phyloP scores from a whole-genome alignment of 257 asterid genomes.

The Solanum gracilifrons region DNA sequence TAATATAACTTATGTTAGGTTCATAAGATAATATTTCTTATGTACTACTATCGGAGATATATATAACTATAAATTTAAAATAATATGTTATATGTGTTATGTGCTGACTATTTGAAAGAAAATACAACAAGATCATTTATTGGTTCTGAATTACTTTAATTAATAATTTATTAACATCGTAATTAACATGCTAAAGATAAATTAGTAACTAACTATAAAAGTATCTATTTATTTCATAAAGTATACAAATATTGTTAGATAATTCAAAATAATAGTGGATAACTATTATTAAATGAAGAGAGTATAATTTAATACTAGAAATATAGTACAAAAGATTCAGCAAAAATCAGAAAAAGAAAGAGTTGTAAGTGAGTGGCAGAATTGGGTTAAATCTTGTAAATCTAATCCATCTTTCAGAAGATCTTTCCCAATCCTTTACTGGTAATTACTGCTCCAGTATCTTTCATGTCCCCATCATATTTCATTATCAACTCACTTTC shows the following conservation, averaged over 20 bases:
- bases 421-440: not conserved
- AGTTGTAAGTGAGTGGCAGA: not conserved
- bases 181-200: not conserved
- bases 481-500: not conserved
- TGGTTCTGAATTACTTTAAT: not conserved
- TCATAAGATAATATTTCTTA: not conserved
- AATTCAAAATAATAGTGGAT: no score
- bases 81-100: not conserved
- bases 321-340: constrained; percentile 1
- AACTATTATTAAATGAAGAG: no score
- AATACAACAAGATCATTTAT: not conserved
- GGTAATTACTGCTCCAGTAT: not conserved
- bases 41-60: not conserved
- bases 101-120: not conserved
- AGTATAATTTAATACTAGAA: not conserved
- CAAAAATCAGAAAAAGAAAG: not conserved
- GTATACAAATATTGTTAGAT: no score
- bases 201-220: no score
- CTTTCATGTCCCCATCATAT: constrained; percentile 2
- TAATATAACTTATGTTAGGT: not conserved
- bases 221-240: no score
- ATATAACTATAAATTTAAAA: not conserved
- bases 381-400: not conserved
- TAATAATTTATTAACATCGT: not conserved
- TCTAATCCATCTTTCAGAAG: not conserved